Percentiles rank a stretch among this genome's conserved stretches.
Conservation (phyloP, 768 basidiomycete genomes). For the Pulveroboletus sp. region DNA sequence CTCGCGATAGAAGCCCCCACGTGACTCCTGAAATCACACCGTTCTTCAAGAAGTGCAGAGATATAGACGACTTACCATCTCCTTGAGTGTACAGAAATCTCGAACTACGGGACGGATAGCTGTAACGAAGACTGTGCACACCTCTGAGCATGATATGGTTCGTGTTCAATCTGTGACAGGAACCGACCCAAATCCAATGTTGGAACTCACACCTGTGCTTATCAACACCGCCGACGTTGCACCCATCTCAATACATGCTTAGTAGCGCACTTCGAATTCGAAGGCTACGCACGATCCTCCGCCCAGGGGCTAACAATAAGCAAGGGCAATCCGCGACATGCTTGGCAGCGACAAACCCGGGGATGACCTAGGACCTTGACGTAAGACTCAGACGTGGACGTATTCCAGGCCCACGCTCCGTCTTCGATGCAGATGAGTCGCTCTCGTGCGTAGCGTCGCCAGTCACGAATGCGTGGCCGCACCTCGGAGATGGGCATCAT, state of each 20-base stretch:
- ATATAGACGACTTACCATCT: too few relatives aligned
- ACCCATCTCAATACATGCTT: slow-evolving; percentile 13
- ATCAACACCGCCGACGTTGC: not conserved
- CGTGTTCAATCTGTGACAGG: not conserved
- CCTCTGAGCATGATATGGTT: not conserved
- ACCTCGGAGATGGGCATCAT: slow-evolving; percentile 9
- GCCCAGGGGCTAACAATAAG: slow-evolving; percentile 46
- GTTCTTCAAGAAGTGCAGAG: not conserved
- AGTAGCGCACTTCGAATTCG: slow-evolving; percentile 27
- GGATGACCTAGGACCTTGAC: slow-evolving; percentile 1
- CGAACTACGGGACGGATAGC: too few relatives aligned
- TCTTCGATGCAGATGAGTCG: not conserved
- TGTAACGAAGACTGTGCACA: too few relatives aligned
- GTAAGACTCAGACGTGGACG: slow-evolving; percentile 29
- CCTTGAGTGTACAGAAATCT: too few relatives aligned
- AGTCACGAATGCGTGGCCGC: not conserved
- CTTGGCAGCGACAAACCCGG: slow-evolving; percentile 40
- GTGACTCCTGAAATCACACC: too few relatives aligned
- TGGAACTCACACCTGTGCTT: not conserved
- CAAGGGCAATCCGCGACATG: slow-evolving; percentile 44
- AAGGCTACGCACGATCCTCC: slow-evolving; percentile 49
- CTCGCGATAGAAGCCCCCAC: too few relatives aligned
- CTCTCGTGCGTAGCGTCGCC: not conserved
- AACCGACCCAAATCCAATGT: not conserved
- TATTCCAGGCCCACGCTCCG: slow-evolving; percentile 4